Evolutionary conservation across 345 rosid species (phyloP).

Genomic region (Pugionium dolabratum): DNA sequence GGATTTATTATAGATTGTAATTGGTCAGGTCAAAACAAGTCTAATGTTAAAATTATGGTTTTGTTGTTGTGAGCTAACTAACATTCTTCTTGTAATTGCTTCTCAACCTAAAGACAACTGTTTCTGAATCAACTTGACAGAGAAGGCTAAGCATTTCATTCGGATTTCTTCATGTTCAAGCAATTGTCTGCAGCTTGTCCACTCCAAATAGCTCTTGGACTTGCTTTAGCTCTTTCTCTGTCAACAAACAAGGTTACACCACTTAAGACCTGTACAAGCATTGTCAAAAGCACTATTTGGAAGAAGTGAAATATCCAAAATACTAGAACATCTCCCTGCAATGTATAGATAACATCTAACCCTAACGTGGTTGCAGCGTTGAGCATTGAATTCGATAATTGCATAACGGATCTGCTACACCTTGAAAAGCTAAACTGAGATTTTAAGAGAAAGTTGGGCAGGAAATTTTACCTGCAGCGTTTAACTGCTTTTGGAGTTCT

Average conservation of each 20-base stretch:
- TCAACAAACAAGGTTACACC: slow-evolving; percentile 22
- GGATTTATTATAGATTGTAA: slow-evolving; percentile 2
- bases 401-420: too few species aligned
- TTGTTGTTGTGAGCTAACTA: not conserved
- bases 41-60: not conserved
- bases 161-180: slow-evolving; percentile 83
- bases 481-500: slow-evolving; percentile 88
- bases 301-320: not conserved
- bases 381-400: too few species aligned
- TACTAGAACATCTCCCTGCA: too few species aligned
- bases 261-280: not conserved
- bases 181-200: slow-evolving; percentile 80
- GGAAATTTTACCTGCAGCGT: slow-evolving; percentile 71
- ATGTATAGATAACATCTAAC: not conserved
- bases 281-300: not conserved
- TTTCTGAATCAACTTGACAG: slow-evolving; percentile 1
- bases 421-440: not conserved
- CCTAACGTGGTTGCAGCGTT: too few species aligned
- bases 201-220: slow-evolving; percentile 69
- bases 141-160: slow-evolving; percentile 37
- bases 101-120: not conserved
- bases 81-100: not conserved
- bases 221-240: slow-evolving; percentile 85
- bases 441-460: not conserved
- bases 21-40: not conserved